These are phyloP conservation scores for Wolfiporia cocos DNA, from an alignment of 1,284 basidiomycete genomes.

Conservation along the genomic window DNA sequence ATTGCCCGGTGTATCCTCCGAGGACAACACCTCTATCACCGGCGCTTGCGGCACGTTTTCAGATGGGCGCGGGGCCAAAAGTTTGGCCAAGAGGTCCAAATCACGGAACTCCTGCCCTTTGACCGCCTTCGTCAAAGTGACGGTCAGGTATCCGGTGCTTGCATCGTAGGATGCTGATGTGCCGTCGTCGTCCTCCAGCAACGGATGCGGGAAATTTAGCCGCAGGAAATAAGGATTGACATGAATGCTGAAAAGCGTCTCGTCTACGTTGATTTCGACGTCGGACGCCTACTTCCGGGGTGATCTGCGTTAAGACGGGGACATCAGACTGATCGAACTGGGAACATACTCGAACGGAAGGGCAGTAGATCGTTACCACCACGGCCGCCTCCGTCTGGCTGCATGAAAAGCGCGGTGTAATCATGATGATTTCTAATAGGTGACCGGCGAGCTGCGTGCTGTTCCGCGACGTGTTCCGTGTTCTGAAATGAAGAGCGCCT, in stretches of 20 bases:
- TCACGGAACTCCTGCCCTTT: constrained; percentile 65
- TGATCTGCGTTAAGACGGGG: constrained; percentile 22
- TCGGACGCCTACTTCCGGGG: constrained; percentile 58
- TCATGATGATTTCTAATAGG: constrained; percentile 40
- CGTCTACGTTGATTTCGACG: constrained; percentile 71
- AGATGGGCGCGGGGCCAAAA: constrained; percentile 59
- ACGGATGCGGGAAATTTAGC: constrained; percentile 57
- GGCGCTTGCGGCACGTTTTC: constrained; percentile 31
- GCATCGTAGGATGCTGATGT: constrained; percentile 72
- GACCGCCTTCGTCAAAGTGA: constrained; percentile 62
- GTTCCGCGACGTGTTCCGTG: no score
- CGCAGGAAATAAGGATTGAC: constrained; percentile 79
- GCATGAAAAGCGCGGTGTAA: constrained; percentile 76
- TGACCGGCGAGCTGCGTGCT: no score
- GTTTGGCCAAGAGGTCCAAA: constrained; percentile 67
- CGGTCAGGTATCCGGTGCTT: constrained; percentile 59
- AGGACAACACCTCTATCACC: constrained; percentile 59
- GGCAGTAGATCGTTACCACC: constrained; percentile 63
- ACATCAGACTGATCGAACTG: constrained; percentile 5
- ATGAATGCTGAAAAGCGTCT: constrained; percentile 63
- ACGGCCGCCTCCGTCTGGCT: constrained; percentile 58
- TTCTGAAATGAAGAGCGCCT: no score
- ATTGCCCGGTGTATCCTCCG: constrained; percentile 26
- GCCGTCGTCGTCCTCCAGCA: constrained; percentile 61
- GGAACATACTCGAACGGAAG: constrained; percentile 69